Evolutionary conservation across 352 stramenopile species (phyloP).

Genomic region (Aphanomyces euteiches): DNA sequence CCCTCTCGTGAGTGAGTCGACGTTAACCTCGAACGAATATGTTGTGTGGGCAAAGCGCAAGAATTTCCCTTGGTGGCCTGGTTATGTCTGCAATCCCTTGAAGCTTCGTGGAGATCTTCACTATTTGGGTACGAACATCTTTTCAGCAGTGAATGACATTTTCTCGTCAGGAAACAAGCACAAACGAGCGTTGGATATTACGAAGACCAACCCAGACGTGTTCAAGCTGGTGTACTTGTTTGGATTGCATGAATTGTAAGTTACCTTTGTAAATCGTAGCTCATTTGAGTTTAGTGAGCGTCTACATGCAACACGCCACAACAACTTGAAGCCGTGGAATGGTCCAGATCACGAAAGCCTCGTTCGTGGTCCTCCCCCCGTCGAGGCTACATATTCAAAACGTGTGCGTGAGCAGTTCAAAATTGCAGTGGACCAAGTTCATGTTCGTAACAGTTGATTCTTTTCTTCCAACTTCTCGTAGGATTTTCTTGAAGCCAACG

Average conservation of each 20-base stretch:
- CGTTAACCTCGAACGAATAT: not conserved
- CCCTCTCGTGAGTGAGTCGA: not conserved
- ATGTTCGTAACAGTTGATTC: not conserved
- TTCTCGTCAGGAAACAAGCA: not conserved
- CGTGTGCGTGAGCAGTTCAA: not conserved
- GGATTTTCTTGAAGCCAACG: not conserved
- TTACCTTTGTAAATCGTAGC: not conserved
- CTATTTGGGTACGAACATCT: not conserved
- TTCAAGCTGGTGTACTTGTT: conserved; percentile 19
- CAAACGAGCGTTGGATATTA: not conserved
- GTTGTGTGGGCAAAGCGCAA: conserved; percentile 15
- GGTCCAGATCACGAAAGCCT: conserved; percentile 4
- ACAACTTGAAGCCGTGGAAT: conserved; percentile 7
- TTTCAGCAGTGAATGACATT: not conserved
- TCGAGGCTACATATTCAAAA: not conserved
- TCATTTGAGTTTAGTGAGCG: not conserved
- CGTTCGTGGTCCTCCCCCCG: not conserved
- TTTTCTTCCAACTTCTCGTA: not conserved
- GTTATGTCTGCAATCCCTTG: not conserved
- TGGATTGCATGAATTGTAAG: conserved; percentile 5
- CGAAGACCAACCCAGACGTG: not conserved
- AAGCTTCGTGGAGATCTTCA: not conserved
- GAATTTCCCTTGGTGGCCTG: conserved; percentile 12
- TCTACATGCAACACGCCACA: not conserved
- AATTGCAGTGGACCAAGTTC: not conserved